Evolutionary conservation across 2,329 filamentous ascomycete genomes (phyloP), one percentile per base, ranked within the genome.

Genomic region (Fusarium avenaceum): DNA sequence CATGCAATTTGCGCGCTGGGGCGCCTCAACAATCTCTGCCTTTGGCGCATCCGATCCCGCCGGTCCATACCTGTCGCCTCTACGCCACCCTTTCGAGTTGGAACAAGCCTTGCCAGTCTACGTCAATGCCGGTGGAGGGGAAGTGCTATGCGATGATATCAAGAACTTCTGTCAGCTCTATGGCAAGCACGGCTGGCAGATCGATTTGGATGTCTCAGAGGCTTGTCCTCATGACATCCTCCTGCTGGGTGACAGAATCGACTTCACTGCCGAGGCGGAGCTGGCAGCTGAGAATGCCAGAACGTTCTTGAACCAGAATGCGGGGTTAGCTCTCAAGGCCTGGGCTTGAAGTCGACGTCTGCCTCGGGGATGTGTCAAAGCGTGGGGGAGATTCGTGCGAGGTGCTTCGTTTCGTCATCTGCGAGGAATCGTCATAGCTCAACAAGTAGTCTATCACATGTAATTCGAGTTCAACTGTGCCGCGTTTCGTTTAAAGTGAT

Each of bases 211-310:
- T 20, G 46, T 72, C 3, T 72, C 69, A 11, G 44, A 55, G 33
- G 57, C 38, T 0, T 72, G 66, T 13, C 69, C 69, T 33, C 69
- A 72, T 52, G 69, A 72, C 39, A 62, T 72, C 38, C 45, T 72
- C 0, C 26, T 72, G 7, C 9, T 72, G 10, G 69, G 69, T 6
- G 39, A 59, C 17, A 62, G 42, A 9, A 57, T 72, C 35, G 57
- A 38, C 3, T 70, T 72, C n/a, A 30, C 28, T 22, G 49, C 64
- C 43, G 58, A 72, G 60, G 69, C 69, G 6, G 48, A 70, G 13
- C 53, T 60, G 26, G 69, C 69, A 26, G 69, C 49, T 24, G 45
- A 38, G 10, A 39, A 63, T 26, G 69, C 69, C 6, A 56, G 46
- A 20, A 17, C n/a, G n/a, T 72, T 70, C 19, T 26, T 72, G 24